Evolutionary conservation across 2,329 filamentous ascomycete species (phyloP), one percentile per base, ranked within the genome.

Genomic region (Leptographium lundbergii): DNA sequence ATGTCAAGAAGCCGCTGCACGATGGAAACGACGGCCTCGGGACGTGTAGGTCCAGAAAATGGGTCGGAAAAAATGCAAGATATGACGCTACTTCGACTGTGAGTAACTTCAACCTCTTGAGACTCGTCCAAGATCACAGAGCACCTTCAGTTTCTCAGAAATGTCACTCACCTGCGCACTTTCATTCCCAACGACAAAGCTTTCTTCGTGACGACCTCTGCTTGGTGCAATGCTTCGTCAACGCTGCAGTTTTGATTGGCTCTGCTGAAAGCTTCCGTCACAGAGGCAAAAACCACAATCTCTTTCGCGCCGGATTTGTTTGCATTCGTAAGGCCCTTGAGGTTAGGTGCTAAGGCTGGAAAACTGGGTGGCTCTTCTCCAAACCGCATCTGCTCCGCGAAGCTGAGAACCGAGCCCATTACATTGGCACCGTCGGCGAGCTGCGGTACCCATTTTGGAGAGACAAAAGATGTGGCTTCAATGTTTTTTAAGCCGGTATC

Each of bases 381-480:
- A 50, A 50, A 50, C 22, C 24, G 22, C 24, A 22, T 22, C 53
- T 17, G 34, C 7, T n/a, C 13, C 4, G 53, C 32, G 11, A 42
- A 32, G 34, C 13, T 17, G 34, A n/a, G 22, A n/a, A 22, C 19
- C 22, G 24, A 22, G 22, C 25, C 17, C 14, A 56, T 7, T 4
- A 56, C 54, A 14, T 56, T 24, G 4, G 54, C 54, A 14, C 54
- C 39, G 39, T 56, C 54, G 54, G 54, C 54, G n/a, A 56, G 39
- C 77, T 94, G 89, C 3, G 89, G 89, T 53, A 91, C 85, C 81
- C 87, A 91, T 81, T 88, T 90, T 1, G 89, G 87, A 51, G 86
- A 82, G 13, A 94, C 89, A 66, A 94, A 89, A 1, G 87, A 88
- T 0, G 88, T 89, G 24, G 87, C 85, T 70, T 94, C 89, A 61